Conservation (phyloP, 768 basidiomycete species). For the Fibroporia radiculosa region DNA sequence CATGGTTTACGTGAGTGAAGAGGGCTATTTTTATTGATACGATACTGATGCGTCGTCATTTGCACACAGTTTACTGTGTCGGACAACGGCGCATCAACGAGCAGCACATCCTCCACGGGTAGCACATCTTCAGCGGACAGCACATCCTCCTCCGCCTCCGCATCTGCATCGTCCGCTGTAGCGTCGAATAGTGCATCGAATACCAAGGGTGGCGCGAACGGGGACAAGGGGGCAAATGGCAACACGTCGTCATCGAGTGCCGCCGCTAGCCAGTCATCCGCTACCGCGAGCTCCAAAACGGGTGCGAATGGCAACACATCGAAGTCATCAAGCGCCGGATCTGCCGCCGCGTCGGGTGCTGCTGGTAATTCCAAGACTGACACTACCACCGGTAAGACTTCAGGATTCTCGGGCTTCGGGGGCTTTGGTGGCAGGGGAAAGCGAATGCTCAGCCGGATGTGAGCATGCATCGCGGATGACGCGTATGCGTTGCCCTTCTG, state of each 20-base stretch:
- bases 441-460: constrained; percentile 2
- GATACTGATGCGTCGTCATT: not conserved
- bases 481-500: not conserved
- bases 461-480: not conserved
- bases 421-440: not conserved
- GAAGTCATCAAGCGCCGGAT: constrained; percentile 20
- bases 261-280: constrained; percentile 32
- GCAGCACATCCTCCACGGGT: constrained; percentile 9
- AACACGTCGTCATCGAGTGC: constrained; percentile 14
- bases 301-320: not conserved
- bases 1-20: constrained; percentile 29
- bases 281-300: constrained; percentile 4
- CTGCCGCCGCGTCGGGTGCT: constrained; percentile 3
- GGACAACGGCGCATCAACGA: constrained; percentile 13
- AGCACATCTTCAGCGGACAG: constrained; percentile 9
- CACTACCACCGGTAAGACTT: not conserved
- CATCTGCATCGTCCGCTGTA: constrained; percentile 24
- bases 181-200: constrained; percentile 26
- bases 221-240: too few relatives aligned
- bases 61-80: constrained; percentile 12
- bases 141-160: constrained; percentile 11
- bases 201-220: constrained; percentile 13
- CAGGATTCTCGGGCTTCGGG: not conserved
- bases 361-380: not conserved
- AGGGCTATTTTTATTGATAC: not conserved